These are phyloP conservation scores for Silene noctiflora DNA, from an alignment of 179 eudicot species.

Conservation along the genomic window DNA sequence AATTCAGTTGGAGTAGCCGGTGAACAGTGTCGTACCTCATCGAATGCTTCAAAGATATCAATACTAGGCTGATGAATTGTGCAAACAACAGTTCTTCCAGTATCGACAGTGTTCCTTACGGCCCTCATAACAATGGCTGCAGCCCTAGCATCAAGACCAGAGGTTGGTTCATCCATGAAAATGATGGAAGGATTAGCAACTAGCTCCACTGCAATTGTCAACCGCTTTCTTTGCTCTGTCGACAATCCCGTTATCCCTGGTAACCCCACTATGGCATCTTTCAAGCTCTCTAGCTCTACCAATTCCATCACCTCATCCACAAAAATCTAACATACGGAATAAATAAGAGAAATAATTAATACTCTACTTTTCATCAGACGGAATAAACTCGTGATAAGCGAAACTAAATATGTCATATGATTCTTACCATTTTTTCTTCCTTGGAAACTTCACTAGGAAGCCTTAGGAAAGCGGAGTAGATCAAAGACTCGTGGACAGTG, in stretches of 20 bases:
- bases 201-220: constrained; percentile 91
- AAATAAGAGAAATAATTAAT: neutral
- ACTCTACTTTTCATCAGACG: too few species aligned
- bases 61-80: constrained; percentile 98
- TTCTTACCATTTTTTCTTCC: constrained; percentile 77
- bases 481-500: constrained; percentile 75
- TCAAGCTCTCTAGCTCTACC: constrained; percentile 67
- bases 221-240: constrained; percentile 88
- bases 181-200: constrained; percentile 96
- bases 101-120: constrained; percentile 89
- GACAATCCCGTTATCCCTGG: constrained; percentile 86
- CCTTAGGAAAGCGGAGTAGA: constrained; percentile 89
- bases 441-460: constrained; percentile 70
- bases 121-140: constrained; percentile 99
- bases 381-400: too few species aligned
- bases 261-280: constrained; percentile 80
- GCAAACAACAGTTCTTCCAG: constrained; percentile 97
- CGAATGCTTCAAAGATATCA: constrained; percentile 94
- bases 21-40: constrained; percentile 49
- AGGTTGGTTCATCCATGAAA: constrained; percentile 98
- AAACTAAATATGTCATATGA: neutral
- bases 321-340: constrained; percentile 39
- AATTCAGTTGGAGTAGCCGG: too few species aligned
- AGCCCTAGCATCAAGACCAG: constrained; percentile 98
- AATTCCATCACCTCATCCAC: constrained; percentile 86